phyloP scores from a whole-genome alignment of 495 filamentous ascomycete genomes.

The Talaromyces nanjingensis region DNA sequence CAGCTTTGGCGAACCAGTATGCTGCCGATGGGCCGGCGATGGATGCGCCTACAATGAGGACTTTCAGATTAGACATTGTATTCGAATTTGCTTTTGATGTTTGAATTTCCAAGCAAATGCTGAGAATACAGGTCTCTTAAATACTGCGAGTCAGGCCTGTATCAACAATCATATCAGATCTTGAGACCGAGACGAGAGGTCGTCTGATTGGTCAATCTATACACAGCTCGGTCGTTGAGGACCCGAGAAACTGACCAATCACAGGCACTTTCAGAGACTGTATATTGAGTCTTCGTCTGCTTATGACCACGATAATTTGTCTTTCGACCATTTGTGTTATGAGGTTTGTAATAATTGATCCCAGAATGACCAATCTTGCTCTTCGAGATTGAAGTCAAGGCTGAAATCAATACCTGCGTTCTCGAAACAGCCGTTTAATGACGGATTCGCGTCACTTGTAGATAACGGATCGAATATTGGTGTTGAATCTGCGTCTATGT shows the following conservation, averaged over 20 bases:
- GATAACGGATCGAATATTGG: background rate
- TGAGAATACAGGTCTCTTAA: background rate
- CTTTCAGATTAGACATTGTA: constrained; percentile 23
- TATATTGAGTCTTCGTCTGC: background rate
- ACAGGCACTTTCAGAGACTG: background rate
- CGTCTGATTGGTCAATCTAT: background rate
- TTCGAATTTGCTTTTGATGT: background rate
- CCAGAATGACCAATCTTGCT: background rate
- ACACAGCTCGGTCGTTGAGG: background rate
- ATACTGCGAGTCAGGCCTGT: background rate
- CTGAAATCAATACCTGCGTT: background rate
- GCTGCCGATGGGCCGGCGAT: constrained; percentile 42
- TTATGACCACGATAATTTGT: background rate
- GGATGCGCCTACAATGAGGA: constrained; percentile 34
- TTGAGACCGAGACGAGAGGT: background rate
- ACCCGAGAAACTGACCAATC: background rate
- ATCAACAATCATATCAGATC: background rate
- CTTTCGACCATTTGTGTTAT: background rate
- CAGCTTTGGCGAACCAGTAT: constrained; percentile 44
- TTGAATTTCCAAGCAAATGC: background rate
- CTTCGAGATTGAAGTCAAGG: background rate
- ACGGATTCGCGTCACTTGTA: background rate
- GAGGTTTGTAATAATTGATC: background rate
- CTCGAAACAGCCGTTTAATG: background rate
- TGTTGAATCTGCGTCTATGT: background rate